Base-by-base conservation (phyloP, 176 grass and related monocot species). In the Pontederia paniculata region DNA sequence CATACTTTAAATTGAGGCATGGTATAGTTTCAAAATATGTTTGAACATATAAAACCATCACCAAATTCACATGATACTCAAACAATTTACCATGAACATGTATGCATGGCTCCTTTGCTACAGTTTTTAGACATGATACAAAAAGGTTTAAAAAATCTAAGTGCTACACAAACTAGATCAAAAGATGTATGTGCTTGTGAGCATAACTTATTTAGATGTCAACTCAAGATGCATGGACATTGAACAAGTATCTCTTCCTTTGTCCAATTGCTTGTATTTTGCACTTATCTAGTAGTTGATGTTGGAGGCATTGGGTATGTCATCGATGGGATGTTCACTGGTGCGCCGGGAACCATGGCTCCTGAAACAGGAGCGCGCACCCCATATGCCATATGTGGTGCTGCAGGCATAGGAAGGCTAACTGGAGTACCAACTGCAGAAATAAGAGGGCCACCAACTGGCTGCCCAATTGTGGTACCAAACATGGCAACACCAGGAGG, bases 301-400 rank as follows among this genome's bases (percentile, higher is more conserved):
- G 58, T 45, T 13, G 10, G 41, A 21, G 58, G 10, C 58, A 46
- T 44, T 45, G 42, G 17, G 45, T 46, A 7, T 43, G 42, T 5
- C 9, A 46, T 46, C 0, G 42, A 17, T 6, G 42, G 4, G 17
- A 46, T n/a, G 17, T 21, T 62, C 41, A 62, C 42, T 19, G 17
- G 58, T 17, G 41, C 58, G 3, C 42, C 42, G n/a, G 58, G 17
- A 10, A 46, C 18, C 5, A 43, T 7, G 2, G 9, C 13, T 46
- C 58, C 18, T 0, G 43, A 12, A 45, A 46, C 42, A 8, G n/a
- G 58, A 9, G 6, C 58, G 10, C 41, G 41, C 18, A 21, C 10
- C 9, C 58, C 58, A 42, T 62, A 62, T 14, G 58, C 41, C 37
- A 62, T 45, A 44, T 46, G 58, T 9, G 42, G 37, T 62, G 42